phyloP scores from a whole-genome alignment of 305 asterid genomes.

The Solanum hybrid region DNA sequence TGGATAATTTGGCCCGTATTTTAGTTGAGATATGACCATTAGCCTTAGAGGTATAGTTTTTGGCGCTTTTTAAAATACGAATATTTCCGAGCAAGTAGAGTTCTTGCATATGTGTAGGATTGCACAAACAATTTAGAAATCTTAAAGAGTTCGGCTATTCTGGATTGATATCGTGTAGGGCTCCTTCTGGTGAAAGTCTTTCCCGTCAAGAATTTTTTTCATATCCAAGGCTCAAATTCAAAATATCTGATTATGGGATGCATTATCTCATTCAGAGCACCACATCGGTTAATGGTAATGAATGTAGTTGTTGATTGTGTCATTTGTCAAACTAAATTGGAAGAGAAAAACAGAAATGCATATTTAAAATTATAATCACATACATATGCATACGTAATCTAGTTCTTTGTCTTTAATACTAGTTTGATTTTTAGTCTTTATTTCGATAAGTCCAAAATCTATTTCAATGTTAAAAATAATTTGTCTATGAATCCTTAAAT shows the following conservation, averaged over 20 bases:
- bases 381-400: neutral
- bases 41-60: neutral
- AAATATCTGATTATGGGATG: too few species aligned
- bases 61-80: neutral
- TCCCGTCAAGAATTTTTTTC: fast-evolving
- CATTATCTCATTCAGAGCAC: neutral
- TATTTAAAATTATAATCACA: neutral
- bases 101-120: neutral
- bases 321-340: neutral
- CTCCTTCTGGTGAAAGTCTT: too few species aligned
- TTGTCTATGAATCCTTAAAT: neutral
- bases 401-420: neutral
- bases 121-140: neutral
- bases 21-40: neutral
- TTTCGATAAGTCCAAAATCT: neutral
- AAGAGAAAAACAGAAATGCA: neutral
- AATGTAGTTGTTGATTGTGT: neutral
- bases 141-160: neutral
- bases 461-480: neutral
- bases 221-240: too few species aligned
- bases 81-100: neutral
- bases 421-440: neutral
- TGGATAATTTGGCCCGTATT: too few species aligned
- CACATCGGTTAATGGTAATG: neutral
- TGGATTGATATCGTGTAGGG: too few species aligned